phyloP scores from a whole-genome alignment of 345 rosid species.

The Hirschfeldia incana region DNA sequence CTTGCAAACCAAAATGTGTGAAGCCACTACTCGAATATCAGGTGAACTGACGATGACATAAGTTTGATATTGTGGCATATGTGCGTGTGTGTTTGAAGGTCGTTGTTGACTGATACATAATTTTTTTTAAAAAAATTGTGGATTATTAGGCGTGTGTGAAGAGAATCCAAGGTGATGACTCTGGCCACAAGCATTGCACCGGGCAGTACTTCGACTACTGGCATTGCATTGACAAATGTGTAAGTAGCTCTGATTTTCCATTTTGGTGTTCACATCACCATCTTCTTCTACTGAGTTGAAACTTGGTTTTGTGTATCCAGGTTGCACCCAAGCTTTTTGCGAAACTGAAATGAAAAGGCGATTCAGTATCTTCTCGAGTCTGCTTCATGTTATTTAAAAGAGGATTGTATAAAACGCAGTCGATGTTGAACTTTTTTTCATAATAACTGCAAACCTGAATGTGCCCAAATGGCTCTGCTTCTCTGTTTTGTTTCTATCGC shows the following conservation, averaged over 20 bases:
- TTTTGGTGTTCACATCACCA: not conserved
- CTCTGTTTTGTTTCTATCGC: conserved; percentile 30
- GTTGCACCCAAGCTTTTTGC: conserved; percentile 61
- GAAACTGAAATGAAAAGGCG: conserved; percentile 51
- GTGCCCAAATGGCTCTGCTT: conserved; percentile 38
- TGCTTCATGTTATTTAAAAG: not conserved
- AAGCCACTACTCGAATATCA: conserved; percentile 52
- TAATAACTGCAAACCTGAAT: conserved; percentile 35
- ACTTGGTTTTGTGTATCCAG: conserved; percentile 41
- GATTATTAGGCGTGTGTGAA: conserved; percentile 58
- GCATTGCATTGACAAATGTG: conserved; percentile 81
- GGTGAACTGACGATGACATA: conserved; percentile 16
- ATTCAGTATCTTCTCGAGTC: not conserved
- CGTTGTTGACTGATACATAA: not conserved
- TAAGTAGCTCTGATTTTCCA: conserved; percentile 42
- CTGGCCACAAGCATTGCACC: conserved; percentile 90
- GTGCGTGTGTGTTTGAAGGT: not conserved
- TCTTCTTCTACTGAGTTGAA: not conserved
- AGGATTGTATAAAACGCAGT: conserved; percentile 37
- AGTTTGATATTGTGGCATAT: not conserved
- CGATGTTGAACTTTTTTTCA: not conserved
- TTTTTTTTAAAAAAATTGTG: not conserved
- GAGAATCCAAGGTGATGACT: conserved; percentile 83
- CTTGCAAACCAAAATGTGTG: conserved; percentile 57
- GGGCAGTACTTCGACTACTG: conserved; percentile 89